Evolutionary conservation across 1,284 basidiomycete species (phyloP), one percentile per base, ranked within the genome.

Genomic region (Pseudozyma hubeiensis): DNA sequence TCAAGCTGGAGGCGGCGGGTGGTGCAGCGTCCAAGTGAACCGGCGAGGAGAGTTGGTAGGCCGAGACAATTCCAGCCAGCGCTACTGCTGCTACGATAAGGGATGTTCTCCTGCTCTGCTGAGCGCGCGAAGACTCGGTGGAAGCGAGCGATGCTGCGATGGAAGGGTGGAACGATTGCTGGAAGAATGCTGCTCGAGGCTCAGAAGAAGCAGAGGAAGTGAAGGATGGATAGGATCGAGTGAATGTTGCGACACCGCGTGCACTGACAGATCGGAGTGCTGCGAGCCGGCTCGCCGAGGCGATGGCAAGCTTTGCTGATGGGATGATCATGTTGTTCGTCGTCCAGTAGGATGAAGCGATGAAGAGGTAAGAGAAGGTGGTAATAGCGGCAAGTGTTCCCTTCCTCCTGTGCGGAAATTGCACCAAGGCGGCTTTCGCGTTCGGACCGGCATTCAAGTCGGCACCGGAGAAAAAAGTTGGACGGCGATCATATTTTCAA

Each of bases 21-120:
- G 60, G 43, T 7, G 61, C 53, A 33, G 68, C 62, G 37, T 71
- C 68, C 29, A 71, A 37, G 1, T 53, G 35, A 17, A 71, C 60
- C n/a, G 31, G 6, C 0, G 29, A 43, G 9, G 48, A 44, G 11
- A 60, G 33, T 11, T 31, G 39, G 40, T 53, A 55, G 7, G 43
- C 43, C 1, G 56, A 59, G 2, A 49, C 41, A 14, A 64, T 30
- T 8, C 61, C 66, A 9, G 40, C 49, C 6, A 69, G 47, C 8
- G 45, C 34, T 6, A 49, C 56, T 6, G 53, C 56, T 7, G 34
- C 44, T 5, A 45, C 44, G 29, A 60, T 10, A 6, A 53, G 17
- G 1, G 50, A 29, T 17, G 24, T 41, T 37, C 52, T 43, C 29
- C 14, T 55, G 14, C 39, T 13, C 40, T 41, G 40, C 9, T 9